Evolutionary conservation across 2,329 filamentous ascomycete species (phyloP).

Genomic region (Neonectria punicea): DNA sequence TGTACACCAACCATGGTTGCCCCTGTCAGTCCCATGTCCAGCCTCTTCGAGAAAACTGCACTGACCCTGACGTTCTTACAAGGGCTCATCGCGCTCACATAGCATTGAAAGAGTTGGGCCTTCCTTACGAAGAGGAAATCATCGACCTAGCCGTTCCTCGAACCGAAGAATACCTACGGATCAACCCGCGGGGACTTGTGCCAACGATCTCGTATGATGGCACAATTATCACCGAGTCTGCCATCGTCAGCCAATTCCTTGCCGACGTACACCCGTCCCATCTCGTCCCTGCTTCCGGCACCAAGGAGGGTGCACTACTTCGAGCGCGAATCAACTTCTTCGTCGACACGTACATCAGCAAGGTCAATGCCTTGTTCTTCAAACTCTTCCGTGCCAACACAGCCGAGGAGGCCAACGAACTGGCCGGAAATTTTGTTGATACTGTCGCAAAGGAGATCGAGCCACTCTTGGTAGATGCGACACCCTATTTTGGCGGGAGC

Average conservation of each 20-base stretch:
- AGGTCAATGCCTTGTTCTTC: slow-evolving; percentile 24
- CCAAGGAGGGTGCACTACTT: slow-evolving; percentile 5
- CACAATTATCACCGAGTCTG: slow-evolving; percentile 5
- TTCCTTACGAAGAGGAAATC: not conserved
- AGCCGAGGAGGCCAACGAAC: not conserved
- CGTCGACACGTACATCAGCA: slow-evolving; percentile 3
- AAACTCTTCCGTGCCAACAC: not conserved
- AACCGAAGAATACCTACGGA: slow-evolving; percentile 34
- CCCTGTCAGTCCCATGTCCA: not conserved
- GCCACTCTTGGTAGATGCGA: not conserved
- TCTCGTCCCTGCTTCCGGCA: not conserved
- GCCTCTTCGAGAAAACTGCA: not conserved
- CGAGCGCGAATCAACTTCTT: slow-evolving; percentile 18
- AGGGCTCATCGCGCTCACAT: not conserved
- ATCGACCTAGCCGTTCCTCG: slow-evolving; percentile 53
- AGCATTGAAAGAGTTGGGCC: not conserved
- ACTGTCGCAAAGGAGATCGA: not conserved
- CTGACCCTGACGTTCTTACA: not conserved
- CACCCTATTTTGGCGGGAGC: not conserved
- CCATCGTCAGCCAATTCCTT: slow-evolving; percentile 34
- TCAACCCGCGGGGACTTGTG: not conserved
- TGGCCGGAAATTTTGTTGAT: not conserved
- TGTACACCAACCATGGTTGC: not conserved
- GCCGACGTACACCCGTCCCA: slow-evolving; percentile 9
- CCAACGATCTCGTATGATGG: slow-evolving; percentile 1